Percentiles rank a stretch among this genome's conserved stretches.
phyloP scores from a whole-genome alignment of 495 filamentous ascomycete species.

The Penicillium taxi region DNA sequence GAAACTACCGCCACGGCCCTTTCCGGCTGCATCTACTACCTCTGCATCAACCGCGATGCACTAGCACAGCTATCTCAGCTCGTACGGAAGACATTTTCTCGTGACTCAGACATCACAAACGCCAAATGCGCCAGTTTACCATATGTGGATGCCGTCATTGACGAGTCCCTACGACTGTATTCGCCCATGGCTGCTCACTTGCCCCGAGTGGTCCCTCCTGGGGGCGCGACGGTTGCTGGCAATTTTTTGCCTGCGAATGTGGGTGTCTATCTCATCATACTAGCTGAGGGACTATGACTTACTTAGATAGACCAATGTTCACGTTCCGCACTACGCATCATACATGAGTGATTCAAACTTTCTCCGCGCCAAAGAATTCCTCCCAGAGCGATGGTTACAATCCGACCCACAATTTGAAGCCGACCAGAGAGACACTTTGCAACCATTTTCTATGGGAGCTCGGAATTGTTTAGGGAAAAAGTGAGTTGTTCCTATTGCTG shows the following conservation, averaged over 20 bases:
- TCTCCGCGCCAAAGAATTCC: slow-evolving; percentile 26
- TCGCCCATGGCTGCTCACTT: slow-evolving; percentile 27
- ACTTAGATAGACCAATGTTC: slow-evolving; percentile 21
- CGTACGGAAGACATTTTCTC: slow-evolving; percentile 36
- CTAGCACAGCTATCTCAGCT: slow-evolving; percentile 32
- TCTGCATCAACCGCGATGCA: slow-evolving; percentile 35
- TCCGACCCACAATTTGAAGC: slow-evolving; percentile 17
- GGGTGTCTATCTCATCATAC: neutral
- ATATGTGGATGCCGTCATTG: slow-evolving; percentile 35
- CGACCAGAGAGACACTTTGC: slow-evolving; percentile 30
- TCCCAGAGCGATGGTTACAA: slow-evolving; percentile 42
- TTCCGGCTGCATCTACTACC: slow-evolving; percentile 41
- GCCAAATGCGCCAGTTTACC: slow-evolving; percentile 20
- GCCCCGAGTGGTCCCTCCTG: slow-evolving; percentile 21
- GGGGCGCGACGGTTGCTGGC: slow-evolving; percentile 24
- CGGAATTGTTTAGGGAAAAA: slow-evolving; percentile 37
- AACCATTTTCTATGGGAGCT: slow-evolving; percentile 38
- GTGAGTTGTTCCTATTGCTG: slow-evolving; percentile 18
- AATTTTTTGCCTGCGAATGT: slow-evolving; percentile 25
- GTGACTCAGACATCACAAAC: slow-evolving; percentile 38
- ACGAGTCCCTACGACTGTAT: slow-evolving; percentile 39
- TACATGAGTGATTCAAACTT: slow-evolving; percentile 30
- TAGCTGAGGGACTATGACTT: neutral
- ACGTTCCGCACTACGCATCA: slow-evolving; percentile 32
- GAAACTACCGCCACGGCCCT: slow-evolving; percentile 52